Base-by-base conservation (phyloP, 768 basidiomycete genomes). In the Mycena indigotica region DNA sequence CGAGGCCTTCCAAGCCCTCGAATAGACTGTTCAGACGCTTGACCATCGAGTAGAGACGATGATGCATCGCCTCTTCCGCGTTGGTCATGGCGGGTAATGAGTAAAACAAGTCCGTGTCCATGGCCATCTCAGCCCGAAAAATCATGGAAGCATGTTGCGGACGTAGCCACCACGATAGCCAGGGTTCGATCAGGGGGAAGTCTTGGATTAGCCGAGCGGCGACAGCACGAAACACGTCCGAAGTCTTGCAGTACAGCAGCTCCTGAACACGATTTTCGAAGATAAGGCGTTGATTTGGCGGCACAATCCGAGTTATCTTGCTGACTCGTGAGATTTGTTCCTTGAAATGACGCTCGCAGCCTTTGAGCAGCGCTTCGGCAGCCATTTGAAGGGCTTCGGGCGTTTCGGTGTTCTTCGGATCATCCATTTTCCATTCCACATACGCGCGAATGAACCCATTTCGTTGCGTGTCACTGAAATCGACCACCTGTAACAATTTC, bases 401-500 rank as follows among this genome's bases (percentile, higher is more conserved):
- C n/a, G n/a, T 35, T 12, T 35, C 25, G 6, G 30, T 38, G n/a
- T 29, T 30, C 30, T 25, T 2, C 5, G 51, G 51, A 21, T 30
- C 30, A 25, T 25, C 30, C 12, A 8, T 1, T 40, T 40, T 41
- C 19, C 28, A 53, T 28, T 53, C 52, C 17, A 53, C 40, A 6
- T 4, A 53, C 6, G 52, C 52, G 4, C 19, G 4, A n/a, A 53
- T 28, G 40, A 53, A 53, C 3, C 52, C 52, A 25, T 28, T 23
- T n/a, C 52, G 52, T 41, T 53, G 38, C 12, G 52, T 40, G 19
- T 53, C 35, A 28, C 52, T 53, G 25, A 53, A 53, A 25, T 53
- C 52, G 21, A 44, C 41, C n/a, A n/a, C n/a, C n/a, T n/a, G n/a
- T n/a, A n/a, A n/a, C n/a, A n/a, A n/a, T n/a, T n/a, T n/a, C n/a